These are phyloP conservation scores for Lentinula aciculospora DNA, from an alignment of 768 basidiomycete species.

Conservation along the genomic window DNA sequence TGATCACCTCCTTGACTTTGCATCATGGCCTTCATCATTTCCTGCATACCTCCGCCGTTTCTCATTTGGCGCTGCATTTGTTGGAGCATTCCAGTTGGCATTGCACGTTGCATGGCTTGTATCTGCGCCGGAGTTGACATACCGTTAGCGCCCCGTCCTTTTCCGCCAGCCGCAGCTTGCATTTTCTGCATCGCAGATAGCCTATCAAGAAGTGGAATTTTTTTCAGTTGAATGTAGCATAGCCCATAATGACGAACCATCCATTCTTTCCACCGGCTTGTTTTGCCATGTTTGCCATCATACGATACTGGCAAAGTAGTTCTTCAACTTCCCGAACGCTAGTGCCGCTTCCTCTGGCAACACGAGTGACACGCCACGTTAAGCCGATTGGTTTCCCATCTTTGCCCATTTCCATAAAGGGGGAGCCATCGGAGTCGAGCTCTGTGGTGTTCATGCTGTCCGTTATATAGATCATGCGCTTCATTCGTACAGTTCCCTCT, in stretches of 20 bases:
- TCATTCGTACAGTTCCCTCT: slow-evolving; percentile 85
- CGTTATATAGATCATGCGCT: slow-evolving; percentile 97
- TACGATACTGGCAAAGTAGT: slow-evolving; percentile 89
- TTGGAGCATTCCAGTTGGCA: slow-evolving; percentile 94
- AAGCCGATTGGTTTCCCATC: slow-evolving; percentile 82
- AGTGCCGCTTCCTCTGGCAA: slow-evolving; percentile 92
- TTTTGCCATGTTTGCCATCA: slow-evolving; percentile 99
- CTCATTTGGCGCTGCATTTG: slow-evolving; percentile 84
- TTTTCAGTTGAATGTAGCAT: background rate
- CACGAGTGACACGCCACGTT: slow-evolving; percentile 85
- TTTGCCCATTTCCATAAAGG: slow-evolving; percentile 82
- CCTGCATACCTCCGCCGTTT: slow-evolving; percentile 86
- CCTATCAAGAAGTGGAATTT: slow-evolving; percentile 31
- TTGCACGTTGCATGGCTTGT: slow-evolving; percentile 90
- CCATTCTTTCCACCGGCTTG: slow-evolving; percentile 97
- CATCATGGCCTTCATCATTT: slow-evolving; percentile 99
- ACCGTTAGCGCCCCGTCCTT: slow-evolving; percentile 80
- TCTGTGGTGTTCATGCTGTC: slow-evolving; percentile 95
- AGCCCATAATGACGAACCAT: slow-evolving; percentile 45
- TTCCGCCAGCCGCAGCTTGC: slow-evolving; percentile 81
- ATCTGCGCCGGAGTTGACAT: slow-evolving; percentile 93
- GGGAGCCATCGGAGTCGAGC: slow-evolving; percentile 90
- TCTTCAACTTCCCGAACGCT: slow-evolving; percentile 98
- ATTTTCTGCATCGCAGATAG: slow-evolving; percentile 89
- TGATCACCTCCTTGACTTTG: slow-evolving; percentile 89